Evolutionary conservation across 257 asterid genomes (phyloP).

Genomic region (Nyctanthes arbortristis): DNA sequence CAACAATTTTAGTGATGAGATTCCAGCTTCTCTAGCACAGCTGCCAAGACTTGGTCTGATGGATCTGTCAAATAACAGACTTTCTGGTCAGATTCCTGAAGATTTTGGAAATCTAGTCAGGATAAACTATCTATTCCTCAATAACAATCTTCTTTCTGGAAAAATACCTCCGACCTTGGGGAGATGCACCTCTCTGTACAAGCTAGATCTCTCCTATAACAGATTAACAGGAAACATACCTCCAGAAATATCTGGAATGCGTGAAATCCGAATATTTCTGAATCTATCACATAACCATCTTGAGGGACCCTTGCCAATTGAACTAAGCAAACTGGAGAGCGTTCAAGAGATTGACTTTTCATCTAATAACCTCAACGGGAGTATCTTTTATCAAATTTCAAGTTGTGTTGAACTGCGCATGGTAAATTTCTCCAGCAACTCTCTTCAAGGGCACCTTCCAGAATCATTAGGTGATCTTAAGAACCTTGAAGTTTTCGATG

Average conservation of each 20-base stretch:
- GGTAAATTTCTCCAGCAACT: conserved; percentile 41
- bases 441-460: conserved; percentile 43
- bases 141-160: conserved; percentile 52
- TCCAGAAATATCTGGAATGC: conserved; percentile 35
- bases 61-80: conserved; percentile 47
- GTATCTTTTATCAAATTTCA: conserved; percentile 35
- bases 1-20: conserved; percentile 39
- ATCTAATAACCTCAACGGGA: conserved; percentile 41
- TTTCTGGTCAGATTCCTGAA: conserved; percentile 49
- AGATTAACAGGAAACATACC: conserved; percentile 49
- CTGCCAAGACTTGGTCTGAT: conserved; percentile 37
- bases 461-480: conserved; percentile 43
- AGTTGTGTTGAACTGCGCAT: conserved; percentile 40
- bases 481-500: conserved; percentile 45
- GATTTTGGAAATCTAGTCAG: conserved; percentile 39
- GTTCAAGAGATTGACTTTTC: conserved; percentile 56
- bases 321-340: conserved; percentile 37
- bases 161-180: conserved; percentile 47
- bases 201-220: conserved; percentile 51
- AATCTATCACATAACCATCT: conserved; percentile 56
- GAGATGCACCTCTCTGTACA: conserved; percentile 37
- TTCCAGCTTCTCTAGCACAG: conserved; percentile 34
- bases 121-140: conserved; percentile 36
- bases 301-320: conserved; percentile 45
- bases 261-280: conserved; percentile 43